Base-by-base conservation (phyloP, 352 stramenopile genomes). In the Phytopythium kandeliae region DNA sequence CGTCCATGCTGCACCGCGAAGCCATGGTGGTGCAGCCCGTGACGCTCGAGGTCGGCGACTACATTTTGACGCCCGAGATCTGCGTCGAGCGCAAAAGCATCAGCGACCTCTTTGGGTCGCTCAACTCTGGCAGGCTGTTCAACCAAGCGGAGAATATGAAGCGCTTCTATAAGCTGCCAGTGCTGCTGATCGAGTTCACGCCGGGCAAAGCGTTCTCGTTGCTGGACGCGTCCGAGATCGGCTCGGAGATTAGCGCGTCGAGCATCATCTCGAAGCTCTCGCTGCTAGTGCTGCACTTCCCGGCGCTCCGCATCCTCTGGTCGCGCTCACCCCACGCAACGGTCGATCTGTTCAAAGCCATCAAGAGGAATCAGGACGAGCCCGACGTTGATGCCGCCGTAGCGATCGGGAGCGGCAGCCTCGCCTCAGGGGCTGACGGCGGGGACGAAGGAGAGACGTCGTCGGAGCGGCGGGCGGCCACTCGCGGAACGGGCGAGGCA, bases 31-130 rank as follows among this genome's bases (percentile, higher is more conserved):
- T 99, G 24, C 74, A 94, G n/a, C 96, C 97, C 9, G 77, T 98
- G 16, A 99, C 96, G 21, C 69, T 99, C 13, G 89, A 96, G 55
- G 88, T 99, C 11, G 97, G 97, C 7, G 97, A 99, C 69, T 99
- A 98, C 66, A 95, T 99, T 9, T 67, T 99, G 35, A 97, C 95
- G 43, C 96, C 96, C 36, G 86, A 98, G 21, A 96, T 99, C 56
- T 98, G 94, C 60, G 80, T 99, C 2, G 97, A 99, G 69, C 76
- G 96, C 35, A 99, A 99, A 63, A 92, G 73, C 56, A 76, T 94
- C 38, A 89, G 78, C 55, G 97, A 99, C 69, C 77, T 99, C n/a
- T 98, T 97, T 60, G 86, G 94, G 19, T 98, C 89, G 33, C 90
- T 99, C 60, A 92, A 91, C 40, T 98, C 86, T 33, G 96, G 97